A percentile compares a stretch with the other conserved stretches of the same genome.
phyloP scores from a whole-genome alignment of 2,329 filamentous ascomycete species.

The Trichoderma oligosporum region DNA sequence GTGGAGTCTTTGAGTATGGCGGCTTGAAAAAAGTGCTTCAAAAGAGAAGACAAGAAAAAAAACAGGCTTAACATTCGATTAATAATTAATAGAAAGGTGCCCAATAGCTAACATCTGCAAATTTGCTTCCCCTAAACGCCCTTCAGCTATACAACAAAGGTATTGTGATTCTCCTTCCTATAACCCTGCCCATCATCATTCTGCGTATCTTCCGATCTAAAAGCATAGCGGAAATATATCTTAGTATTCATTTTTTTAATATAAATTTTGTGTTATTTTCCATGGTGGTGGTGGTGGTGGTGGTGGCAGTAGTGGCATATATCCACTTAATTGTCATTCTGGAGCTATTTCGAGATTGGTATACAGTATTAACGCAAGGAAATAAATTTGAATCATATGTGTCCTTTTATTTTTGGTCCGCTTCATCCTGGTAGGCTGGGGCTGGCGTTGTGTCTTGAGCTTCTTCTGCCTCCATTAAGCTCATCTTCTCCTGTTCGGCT shows the following conservation, averaged over 20 bases:
- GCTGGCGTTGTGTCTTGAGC: constrained; percentile 28
- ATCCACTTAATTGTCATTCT: neutral
- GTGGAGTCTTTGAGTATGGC: too few species aligned
- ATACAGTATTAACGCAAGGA: constrained; percentile 10
- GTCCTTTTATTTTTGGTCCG: constrained; percentile 18
- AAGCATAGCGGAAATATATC: too few species aligned
- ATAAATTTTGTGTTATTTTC: neutral
- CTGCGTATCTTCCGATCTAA: neutral
- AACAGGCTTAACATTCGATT: neutral
- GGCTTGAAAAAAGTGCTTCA: too few species aligned
- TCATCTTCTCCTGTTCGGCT: constrained; percentile 47
- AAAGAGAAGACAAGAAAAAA: neutral
- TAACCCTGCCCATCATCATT: neutral
- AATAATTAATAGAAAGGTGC: neutral
- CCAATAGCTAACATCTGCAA: neutral
- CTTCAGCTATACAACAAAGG: neutral
- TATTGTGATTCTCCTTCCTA: neutral
- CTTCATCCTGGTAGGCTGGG: constrained; percentile 28
- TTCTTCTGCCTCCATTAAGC: constrained; percentile 42
- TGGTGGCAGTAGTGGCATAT: neutral
- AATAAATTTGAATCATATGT: neutral
- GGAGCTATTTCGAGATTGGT: neutral
- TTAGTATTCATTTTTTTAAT: neutral
- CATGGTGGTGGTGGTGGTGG: neutral
- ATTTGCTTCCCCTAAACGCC: neutral